Percentiles rank a stretch among this genome's conserved stretches.
Evolutionary conservation across 371 early-diverging fungal species (phyloP).

Genomic region (Chytridiales sp.): DNA sequence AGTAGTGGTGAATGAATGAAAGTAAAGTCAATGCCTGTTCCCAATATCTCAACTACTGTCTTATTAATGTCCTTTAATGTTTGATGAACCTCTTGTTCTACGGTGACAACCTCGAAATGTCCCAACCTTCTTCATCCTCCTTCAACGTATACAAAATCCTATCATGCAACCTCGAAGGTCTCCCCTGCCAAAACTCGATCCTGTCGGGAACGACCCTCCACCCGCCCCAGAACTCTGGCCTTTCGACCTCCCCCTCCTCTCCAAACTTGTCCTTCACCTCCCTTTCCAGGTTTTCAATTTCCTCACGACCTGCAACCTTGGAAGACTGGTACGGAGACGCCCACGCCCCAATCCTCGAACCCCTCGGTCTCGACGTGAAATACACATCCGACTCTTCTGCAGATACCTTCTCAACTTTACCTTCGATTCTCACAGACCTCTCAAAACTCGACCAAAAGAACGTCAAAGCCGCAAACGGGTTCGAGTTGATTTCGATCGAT

Average conservation of each 20-base stretch:
- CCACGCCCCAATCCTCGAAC: constrained; percentile 49
- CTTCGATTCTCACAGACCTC: constrained; percentile 47
- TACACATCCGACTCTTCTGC: constrained; percentile 44
- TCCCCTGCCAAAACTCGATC: constrained; percentile 56
- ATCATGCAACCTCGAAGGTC: constrained; percentile 47
- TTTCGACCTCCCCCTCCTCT: constrained; percentile 26
- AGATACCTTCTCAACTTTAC: constrained; percentile 27
- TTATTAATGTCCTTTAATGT: neutral
- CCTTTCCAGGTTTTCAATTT: constrained; percentile 24
- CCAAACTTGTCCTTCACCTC: constrained; percentile 27
- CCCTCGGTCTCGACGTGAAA: constrained; percentile 43
- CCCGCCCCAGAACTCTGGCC: constrained; percentile 53
- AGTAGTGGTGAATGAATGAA: no score
- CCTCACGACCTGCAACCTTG: constrained; percentile 26
- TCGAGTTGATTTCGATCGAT: constrained; percentile 35
- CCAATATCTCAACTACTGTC: no score
- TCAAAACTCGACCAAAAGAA: constrained; percentile 41
- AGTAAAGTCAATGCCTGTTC: no score
- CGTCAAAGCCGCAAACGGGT: constrained; percentile 42
- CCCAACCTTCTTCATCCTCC: constrained; percentile 21
- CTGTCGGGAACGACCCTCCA: constrained; percentile 38
- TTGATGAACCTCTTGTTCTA: constrained; percentile 4
- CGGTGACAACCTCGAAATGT: constrained; percentile 24
- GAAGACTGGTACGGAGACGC: constrained; percentile 36
- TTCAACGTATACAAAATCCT: constrained; percentile 26